Conservation (phyloP, 2,329 filamentous ascomycete genomes). For the Monosporascus sp. region DNA sequence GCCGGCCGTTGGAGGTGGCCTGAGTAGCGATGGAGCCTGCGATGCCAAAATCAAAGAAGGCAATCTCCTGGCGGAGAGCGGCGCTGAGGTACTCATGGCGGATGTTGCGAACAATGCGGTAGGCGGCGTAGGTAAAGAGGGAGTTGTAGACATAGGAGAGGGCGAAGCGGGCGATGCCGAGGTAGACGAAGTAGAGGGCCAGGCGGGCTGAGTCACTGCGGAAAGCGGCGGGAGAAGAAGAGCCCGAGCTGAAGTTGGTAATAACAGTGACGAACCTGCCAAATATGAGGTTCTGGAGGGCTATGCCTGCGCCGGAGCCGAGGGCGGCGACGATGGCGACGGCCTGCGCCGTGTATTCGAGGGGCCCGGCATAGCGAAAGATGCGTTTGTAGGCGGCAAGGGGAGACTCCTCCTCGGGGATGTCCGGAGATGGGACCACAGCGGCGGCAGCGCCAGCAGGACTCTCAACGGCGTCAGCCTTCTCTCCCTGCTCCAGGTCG, state of each 20-base stretch:
- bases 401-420: no score
- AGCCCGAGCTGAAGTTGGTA: constrained; percentile 26
- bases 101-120: constrained; percentile 32
- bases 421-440: no score
- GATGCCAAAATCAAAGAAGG: constrained; percentile 31
- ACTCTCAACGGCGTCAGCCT: no score
- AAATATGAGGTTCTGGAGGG: constrained; percentile 35
- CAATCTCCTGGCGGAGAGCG: constrained; percentile 36
- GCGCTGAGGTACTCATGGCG: constrained; percentile 31
- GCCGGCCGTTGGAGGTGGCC: constrained; percentile 38
- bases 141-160: constrained; percentile 20
- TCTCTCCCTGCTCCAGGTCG: no score
- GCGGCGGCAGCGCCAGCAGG: no score
- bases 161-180: neutral
- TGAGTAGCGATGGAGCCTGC: constrained; percentile 28
- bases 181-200: neutral
- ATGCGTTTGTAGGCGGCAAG: constrained; percentile 10
- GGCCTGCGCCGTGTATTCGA: constrained; percentile 24
- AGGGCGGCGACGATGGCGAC: constrained; percentile 28
- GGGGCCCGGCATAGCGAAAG: constrained; percentile 22
- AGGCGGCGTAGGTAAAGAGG: constrained; percentile 36
- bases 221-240: constrained; percentile 21
- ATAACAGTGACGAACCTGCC: constrained; percentile 32
- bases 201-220: constrained; percentile 20
- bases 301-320: constrained; percentile 32